Evolutionary conservation across 2,329 filamentous ascomycete genomes (phyloP), one percentile per base, ranked within the genome.

Genomic region (Paraconiothyrium brasiliense): DNA sequence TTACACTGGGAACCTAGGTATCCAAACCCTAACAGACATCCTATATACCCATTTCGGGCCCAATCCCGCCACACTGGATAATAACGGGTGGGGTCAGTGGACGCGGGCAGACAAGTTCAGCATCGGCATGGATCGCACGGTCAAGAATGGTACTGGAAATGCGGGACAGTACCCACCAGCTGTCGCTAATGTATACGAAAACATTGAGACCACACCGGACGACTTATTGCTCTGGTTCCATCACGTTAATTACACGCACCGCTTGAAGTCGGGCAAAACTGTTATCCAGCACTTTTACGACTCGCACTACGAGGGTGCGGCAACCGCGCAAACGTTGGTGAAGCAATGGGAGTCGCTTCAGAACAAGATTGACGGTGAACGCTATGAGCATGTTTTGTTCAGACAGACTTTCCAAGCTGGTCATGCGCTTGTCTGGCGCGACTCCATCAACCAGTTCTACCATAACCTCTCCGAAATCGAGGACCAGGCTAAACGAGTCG

Each of bases 141-240:
- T 90, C 0, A 80, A 78, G 61, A 92, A 90, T 57, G 90, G 90
- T 10, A 92, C 90, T 0, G 86, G 87, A 0, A 88, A 84, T 64
- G 79, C 89, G 0, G 88, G 88, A 0, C 88, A 91, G 68, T 92
- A 92, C 69, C 88, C 89, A 0, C 67, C 82, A 0, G 86, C 89
- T 61, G 75, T 92, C 0, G 85, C 86, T 0, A 73, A 79, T 2
- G 75, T 80, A 68, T 92, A 84, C 71, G 89, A 92, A 67, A 77
- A 84, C 47, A 79, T 87, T 20, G 83, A 85, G 14, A 89, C 86
- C 0, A 92, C 89, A 0, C 89, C 89, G 0, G 90, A 92, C 62
- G 81, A 92, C 24, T 79, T 92, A 1, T 76, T 92, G 2, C 80
- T 92, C 2, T 92, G 90, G 90, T 92, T 92, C 78, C 90, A 92